Evolutionary conservation across 2,329 filamentous ascomycete species (phyloP).

Genomic region (Pyrenophora teres): DNA sequence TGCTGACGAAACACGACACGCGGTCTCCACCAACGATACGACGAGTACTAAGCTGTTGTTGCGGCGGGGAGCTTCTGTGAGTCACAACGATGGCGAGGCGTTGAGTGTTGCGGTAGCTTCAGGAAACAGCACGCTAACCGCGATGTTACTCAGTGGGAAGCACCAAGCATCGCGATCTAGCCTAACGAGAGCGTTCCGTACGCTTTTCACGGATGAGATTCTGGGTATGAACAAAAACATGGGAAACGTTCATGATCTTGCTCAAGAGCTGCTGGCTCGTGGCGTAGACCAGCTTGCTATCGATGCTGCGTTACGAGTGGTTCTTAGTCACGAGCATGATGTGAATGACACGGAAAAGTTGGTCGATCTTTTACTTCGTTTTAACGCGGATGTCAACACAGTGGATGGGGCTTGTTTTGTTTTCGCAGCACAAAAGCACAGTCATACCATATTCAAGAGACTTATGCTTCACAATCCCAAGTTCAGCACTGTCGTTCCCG

Average conservation of each 20-base stretch:
- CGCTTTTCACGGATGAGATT: conserved; percentile 28
- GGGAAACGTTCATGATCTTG: conserved; percentile 17
- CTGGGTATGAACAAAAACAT: conserved; percentile 2
- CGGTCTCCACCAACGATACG: conserved; percentile 26
- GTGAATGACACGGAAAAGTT: conserved; percentile 14
- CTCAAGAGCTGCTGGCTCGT: conserved; percentile 29
- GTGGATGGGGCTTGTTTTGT: conserved; percentile 38
- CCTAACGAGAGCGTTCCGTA: conserved; percentile 34
- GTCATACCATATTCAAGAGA: conserved; percentile 29
- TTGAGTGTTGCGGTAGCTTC: conserved; percentile 60
- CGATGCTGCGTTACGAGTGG: conserved; percentile 31
- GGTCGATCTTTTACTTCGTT: conserved; percentile 32
- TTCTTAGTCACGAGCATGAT: conserved; percentile 21
- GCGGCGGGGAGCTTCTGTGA: conserved; percentile 48
- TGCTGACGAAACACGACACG: conserved; percentile 29
- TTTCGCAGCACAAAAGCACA: conserved; percentile 33
- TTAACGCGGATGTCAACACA: conserved; percentile 39
- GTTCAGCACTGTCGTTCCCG: conserved; percentile 59
- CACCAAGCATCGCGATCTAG: conserved; percentile 31
- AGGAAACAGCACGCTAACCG: conserved; percentile 57
- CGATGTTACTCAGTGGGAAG: conserved; percentile 53
- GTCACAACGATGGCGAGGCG: conserved; percentile 60
- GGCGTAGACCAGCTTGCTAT: conserved; percentile 38
- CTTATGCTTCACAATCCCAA: conserved; percentile 53
- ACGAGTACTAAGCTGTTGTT: conserved; percentile 36